phyloP scores from a whole-genome alignment of 176 grass and related monocot genomes.

The Eleusine indica region DNA sequence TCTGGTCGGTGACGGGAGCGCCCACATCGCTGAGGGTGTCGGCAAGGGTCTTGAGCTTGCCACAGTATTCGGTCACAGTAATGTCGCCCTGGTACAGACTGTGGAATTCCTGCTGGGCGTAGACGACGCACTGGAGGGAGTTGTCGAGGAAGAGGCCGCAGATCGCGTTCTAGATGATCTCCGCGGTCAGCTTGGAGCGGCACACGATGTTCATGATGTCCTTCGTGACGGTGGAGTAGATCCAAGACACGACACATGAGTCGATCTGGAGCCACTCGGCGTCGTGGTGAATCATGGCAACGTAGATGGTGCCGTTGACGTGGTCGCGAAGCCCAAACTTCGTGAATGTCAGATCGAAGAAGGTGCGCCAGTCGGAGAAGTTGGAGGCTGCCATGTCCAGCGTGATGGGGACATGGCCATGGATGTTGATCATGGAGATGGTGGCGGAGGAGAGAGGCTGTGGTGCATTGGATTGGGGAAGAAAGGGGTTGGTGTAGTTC shows the following conservation, averaged over 20 bases:
- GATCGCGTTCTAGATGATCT: background rate
- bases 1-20: background rate
- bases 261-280: background rate
- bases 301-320: background rate
- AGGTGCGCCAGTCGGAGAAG: background rate
- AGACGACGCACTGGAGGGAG: background rate
- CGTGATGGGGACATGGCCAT: background rate
- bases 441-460: too few species aligned
- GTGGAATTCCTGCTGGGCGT: background rate
- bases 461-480: too few species aligned
- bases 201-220: background rate
- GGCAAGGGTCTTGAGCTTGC: background rate
- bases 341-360: background rate
- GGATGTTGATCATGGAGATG: background rate
- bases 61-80: background rate
- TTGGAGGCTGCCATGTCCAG: background rate
- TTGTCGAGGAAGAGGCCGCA: background rate
- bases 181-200: background rate
- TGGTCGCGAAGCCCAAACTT: background rate
- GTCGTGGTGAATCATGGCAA: background rate
- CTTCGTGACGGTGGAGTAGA: background rate
- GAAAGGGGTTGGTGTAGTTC: too few species aligned
- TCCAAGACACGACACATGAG: background rate
- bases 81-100: background rate
- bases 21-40: background rate